Evolutionary conservation across 2,329 filamentous ascomycete genomes (phyloP), one percentile per base, ranked within the genome.

Genomic region (Xylariaceae sp.): DNA sequence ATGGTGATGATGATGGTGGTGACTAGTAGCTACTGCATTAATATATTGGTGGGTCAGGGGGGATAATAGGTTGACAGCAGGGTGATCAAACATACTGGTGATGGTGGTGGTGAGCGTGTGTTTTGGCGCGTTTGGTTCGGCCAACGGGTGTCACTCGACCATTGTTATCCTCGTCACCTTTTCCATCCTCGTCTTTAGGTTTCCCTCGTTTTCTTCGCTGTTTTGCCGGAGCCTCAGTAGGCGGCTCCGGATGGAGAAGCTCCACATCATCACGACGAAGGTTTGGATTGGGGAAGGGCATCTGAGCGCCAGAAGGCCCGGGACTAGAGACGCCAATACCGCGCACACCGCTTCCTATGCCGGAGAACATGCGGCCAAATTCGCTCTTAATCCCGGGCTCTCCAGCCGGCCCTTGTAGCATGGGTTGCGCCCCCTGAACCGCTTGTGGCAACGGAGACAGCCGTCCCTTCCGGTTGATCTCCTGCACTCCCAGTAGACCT

Each of bases 361-460:
- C 93, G 15, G 90, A 91, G 75, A 96, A 97, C 81, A 97, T 96
- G 63, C 91, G 87, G 34, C 92, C 92, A 72, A 97, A 92, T 72
- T 97, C 93, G 71, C 87, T 95, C 79, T 97, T 96, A 70, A 97
- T 96, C 49, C 89, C 89, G 9, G 91, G 89, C 72, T 96, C 92
- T 13, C 88, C 89, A 11, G 86, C 85, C 4, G 91, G 90, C 2
- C 89, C 90, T 56, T 89, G 82, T 45, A 89, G 83, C 67, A 92
- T 89, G 13, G 88, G 85, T 72, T 96, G 92, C 1, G 90, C 92
- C 18, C 93, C 93, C 71, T 97, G 92, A 0, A 97, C 92, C 18
- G 93, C 92, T 73, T 97, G 93, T 0, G 93, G 93, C 13, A 97
- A 78, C 1, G 93, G 93, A 7, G 93, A 97, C 45, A 91, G 82